Conservation (phyloP, 2,329 filamentous ascomycete species). For the Madurella fahalii region DNA sequence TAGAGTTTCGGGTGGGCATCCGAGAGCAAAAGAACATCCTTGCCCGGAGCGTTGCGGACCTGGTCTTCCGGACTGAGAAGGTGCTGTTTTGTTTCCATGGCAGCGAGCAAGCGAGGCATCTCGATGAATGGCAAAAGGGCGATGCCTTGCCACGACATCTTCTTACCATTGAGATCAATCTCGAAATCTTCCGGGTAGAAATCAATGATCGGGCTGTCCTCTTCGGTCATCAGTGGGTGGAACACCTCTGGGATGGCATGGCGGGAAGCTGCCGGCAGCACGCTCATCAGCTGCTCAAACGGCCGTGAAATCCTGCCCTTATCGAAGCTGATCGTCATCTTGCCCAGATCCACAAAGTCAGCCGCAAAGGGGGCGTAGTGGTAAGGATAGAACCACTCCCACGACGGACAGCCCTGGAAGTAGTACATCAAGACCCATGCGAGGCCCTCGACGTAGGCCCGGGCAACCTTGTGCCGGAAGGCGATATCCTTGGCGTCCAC, state of each 20-base stretch:
- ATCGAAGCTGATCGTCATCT: slow-evolving; percentile 76
- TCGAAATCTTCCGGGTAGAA: slow-evolving; percentile 96
- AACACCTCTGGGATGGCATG: slow-evolving; percentile 87
- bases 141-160: slow-evolving; percentile 96
- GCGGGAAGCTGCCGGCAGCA: slow-evolving; percentile 87
- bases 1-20: slow-evolving; percentile 77
- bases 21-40: slow-evolving; percentile 78
- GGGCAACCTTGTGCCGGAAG: slow-evolving; percentile 84
- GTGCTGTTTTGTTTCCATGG: slow-evolving; percentile 79
- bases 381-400: slow-evolving; percentile 99
- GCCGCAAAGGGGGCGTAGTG: slow-evolving; percentile 97
- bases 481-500: slow-evolving; percentile 75
- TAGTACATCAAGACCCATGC: slow-evolving; percentile 97
- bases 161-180: slow-evolving; percentile 94
- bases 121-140: slow-evolving; percentile 94
- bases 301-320: slow-evolving; percentile 83
- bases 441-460: slow-evolving; percentile 89
- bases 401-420: slow-evolving; percentile 95
- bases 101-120: slow-evolving; percentile 75
- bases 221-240: slow-evolving; percentile 82
- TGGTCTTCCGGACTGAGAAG: slow-evolving; percentile 72
- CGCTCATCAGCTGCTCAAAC: slow-evolving; percentile 98
- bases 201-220: slow-evolving; percentile 88
- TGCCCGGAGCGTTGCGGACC: slow-evolving; percentile 73
- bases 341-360: slow-evolving; percentile 80